Conservation (phyloP, 768 basidiomycete species). For the Suillus decipiens region DNA sequence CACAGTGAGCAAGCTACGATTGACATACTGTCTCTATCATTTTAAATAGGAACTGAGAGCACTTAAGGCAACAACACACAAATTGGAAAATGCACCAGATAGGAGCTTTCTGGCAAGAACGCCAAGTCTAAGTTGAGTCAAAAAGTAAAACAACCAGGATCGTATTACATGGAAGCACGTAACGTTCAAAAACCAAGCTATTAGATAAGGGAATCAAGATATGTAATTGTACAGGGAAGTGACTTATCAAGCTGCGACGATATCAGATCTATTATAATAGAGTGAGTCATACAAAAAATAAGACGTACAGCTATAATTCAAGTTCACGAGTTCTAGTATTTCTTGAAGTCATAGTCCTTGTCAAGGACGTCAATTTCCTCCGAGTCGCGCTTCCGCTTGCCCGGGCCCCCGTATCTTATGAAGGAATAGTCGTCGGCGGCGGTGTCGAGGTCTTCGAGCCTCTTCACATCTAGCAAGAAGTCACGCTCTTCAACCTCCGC, state of each 20-base stretch:
- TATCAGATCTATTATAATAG: neutral
- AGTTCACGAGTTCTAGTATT: neutral
- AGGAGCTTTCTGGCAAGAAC: neutral
- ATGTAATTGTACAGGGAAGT: neutral
- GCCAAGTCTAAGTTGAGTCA: neutral
- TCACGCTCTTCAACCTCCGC: neutral
- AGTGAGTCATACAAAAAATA: neutral
- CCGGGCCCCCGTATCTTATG: no score
- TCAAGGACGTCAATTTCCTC: no score
- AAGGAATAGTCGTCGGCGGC: no score
- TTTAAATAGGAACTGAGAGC: neutral
- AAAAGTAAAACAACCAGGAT: neutral
- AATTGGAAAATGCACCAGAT: neutral
- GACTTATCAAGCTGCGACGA: neutral
- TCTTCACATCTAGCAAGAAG: neutral
- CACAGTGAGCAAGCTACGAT: neutral
- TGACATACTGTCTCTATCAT: neutral
- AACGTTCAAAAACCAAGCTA: neutral
- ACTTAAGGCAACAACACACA: neutral
- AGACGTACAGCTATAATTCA: neutral
- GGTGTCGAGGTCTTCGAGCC: neutral
- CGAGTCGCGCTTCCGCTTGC: neutral
- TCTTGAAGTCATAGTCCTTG: no score
- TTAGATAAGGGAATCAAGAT: neutral
- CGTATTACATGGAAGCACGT: neutral